Conservation (phyloP, 1,284 basidiomycete species). For the Rhizoctonia solani region DNA sequence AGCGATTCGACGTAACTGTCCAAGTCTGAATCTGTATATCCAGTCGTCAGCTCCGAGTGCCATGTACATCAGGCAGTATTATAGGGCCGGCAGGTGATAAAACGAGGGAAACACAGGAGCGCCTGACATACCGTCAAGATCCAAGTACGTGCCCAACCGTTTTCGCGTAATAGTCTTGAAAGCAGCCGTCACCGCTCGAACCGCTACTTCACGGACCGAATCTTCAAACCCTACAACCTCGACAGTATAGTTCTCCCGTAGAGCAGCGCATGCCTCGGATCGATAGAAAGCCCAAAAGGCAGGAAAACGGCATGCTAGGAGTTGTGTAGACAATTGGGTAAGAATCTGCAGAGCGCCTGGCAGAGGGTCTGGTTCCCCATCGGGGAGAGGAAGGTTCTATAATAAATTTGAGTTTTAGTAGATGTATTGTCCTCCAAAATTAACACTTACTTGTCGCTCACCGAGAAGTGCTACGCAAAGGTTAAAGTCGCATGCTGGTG, state of each 20-base stretch:
- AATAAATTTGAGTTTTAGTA: conserved; percentile 36
- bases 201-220: conserved; percentile 72
- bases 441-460: conserved; percentile 54
- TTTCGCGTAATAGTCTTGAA: conserved; percentile 75
- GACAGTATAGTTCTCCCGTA: conserved; percentile 83
- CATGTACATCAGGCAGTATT: conserved; percentile 37
- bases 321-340: conserved; percentile 71
- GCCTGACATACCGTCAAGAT: conserved; percentile 60
- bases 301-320: conserved; percentile 88
- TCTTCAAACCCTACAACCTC: conserved; percentile 83
- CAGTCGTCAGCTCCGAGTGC: conserved; percentile 45
- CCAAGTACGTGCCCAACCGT: conserved; percentile 72
- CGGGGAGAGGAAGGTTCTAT: conserved; percentile 54
- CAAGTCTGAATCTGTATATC: conserved; percentile 60
- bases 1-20: conserved; percentile 67
- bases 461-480: conserved; percentile 90
- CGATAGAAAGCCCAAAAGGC: conserved; percentile 82
- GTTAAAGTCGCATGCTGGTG: conserved; percentile 89
- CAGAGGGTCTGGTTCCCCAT: conserved; percentile 81
- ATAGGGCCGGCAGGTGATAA: conserved; percentile 45
- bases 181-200: conserved; percentile 76
- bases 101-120: not conserved
- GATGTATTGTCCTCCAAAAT: conserved; percentile 32
- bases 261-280: conserved; percentile 65
- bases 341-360: conserved; percentile 75